Evolutionary conservation across 1,284 basidiomycete genomes (phyloP).

Genomic region (Heliocybe sulcata): DNA sequence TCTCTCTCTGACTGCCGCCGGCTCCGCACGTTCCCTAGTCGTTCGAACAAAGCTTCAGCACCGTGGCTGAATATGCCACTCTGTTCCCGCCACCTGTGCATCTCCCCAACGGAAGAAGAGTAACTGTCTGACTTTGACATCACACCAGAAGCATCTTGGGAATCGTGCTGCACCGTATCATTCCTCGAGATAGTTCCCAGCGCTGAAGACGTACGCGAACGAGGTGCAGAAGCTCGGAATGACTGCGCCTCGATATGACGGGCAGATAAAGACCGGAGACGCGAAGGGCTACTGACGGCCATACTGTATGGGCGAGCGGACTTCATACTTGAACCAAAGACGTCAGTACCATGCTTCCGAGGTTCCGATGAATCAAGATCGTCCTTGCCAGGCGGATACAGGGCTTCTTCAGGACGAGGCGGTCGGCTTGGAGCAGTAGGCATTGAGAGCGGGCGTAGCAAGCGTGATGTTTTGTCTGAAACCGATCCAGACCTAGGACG

Average conservation of each 20-base stretch:
- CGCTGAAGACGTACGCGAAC: background rate
- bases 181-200: background rate
- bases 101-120: constrained; percentile 25
- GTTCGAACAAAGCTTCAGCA: constrained; percentile 46
- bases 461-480: background rate
- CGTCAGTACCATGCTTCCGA: no score
- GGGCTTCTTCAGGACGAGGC: background rate
- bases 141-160: background rate
- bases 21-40: constrained; percentile 15
- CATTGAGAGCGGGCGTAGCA: background rate
- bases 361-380: background rate
- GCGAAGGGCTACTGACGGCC: background rate
- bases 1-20: constrained; percentile 6
- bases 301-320: background rate
- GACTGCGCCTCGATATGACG: no score
- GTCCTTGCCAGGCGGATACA: background rate
- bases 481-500: background rate
- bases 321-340: no score
- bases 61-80: constrained; percentile 37
- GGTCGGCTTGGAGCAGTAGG: background rate
- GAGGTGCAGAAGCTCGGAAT: background rate
- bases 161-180: background rate
- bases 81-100: constrained; percentile 29
- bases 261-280: background rate
- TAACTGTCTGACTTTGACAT: background rate